Evolutionary conservation across 495 filamentous ascomycete species (phyloP).

Genomic region (Neurospora terricola): DNA sequence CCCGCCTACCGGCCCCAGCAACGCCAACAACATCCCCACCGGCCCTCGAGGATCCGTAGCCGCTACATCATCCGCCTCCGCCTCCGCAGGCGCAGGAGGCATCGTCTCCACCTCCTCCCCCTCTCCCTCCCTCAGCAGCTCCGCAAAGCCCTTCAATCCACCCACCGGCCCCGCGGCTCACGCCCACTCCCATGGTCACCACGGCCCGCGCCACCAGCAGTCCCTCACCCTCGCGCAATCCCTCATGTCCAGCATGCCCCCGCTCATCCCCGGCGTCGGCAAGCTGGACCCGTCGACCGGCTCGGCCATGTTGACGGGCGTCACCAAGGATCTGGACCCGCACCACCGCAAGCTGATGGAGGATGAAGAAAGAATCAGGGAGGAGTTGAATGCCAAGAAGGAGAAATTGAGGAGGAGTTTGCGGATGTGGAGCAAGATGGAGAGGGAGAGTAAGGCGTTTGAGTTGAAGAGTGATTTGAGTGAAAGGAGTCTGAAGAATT

Average conservation of each 20-base stretch:
- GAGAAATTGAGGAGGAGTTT: constrained; percentile 35
- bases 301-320: constrained; percentile 21
- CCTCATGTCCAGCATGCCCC: constrained; percentile 30
- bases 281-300: constrained; percentile 26
- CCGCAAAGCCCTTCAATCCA: constrained; percentile 36
- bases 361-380: constrained; percentile 36
- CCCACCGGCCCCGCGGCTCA: constrained; percentile 38
- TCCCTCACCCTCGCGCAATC: constrained; percentile 26
- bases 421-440: constrained; percentile 30
- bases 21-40: not conserved
- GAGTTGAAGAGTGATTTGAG: constrained; percentile 35
- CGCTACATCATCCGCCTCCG: constrained; percentile 17
- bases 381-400: constrained; percentile 34
- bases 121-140: constrained; percentile 14
- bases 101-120: constrained; percentile 4
- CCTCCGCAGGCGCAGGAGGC: constrained; percentile 14
- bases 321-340: constrained; percentile 28
- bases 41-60: not conserved
- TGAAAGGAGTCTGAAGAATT: constrained; percentile 33
- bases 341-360: constrained; percentile 30
- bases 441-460: constrained; percentile 34
- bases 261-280: constrained; percentile 29
- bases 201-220: constrained; percentile 5
- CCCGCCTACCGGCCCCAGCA: constrained; percentile 36
- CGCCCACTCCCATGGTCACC: constrained; percentile 7